These are phyloP conservation scores for Aspergillus haitiensis DNA, from an alignment of 495 filamentous ascomycete genomes.

Conservation along the genomic window DNA sequence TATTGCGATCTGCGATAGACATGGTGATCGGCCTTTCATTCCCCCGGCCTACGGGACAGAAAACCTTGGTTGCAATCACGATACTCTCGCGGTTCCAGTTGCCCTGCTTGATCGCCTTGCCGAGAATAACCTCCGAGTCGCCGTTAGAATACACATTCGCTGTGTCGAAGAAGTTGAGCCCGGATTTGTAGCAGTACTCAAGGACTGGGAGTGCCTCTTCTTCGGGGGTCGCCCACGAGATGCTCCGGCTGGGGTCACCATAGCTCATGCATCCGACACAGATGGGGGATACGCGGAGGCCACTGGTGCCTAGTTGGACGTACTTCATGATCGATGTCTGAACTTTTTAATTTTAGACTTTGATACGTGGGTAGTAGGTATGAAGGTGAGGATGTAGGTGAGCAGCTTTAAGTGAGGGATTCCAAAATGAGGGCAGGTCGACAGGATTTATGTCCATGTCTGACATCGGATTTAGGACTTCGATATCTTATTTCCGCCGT, in stretches of 20 bases:
- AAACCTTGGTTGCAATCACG: conserved; percentile 74
- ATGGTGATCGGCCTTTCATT: conserved; percentile 24
- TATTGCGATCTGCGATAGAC: conserved; percentile 24
- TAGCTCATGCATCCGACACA: conserved; percentile 71
- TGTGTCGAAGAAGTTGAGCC: conserved; percentile 62
- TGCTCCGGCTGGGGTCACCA: conserved; percentile 47
- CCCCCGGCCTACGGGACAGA: conserved; percentile 28
- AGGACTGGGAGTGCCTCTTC: conserved; percentile 64
- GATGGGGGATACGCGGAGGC: conserved; percentile 65
- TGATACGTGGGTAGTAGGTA: neutral
- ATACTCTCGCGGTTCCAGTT: conserved; percentile 67
- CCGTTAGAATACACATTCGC: conserved; percentile 50
- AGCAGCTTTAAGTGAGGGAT: neutral
- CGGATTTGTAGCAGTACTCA: conserved; percentile 66
- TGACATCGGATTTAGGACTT: neutral
- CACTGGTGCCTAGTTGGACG: conserved; percentile 58
- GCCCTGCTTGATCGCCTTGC: conserved; percentile 48
- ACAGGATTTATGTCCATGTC: neutral
- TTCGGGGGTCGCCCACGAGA: conserved; percentile 63
- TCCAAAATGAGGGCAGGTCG: neutral
- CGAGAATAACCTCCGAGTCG: conserved; percentile 33
- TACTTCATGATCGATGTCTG: conserved; percentile 23
- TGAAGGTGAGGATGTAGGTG: neutral
- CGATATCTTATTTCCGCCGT: neutral
- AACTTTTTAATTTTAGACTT: neutral